phyloP scores from a whole-genome alignment of 2,329 filamentous ascomycete genomes.

The Penicillium olsonii region DNA sequence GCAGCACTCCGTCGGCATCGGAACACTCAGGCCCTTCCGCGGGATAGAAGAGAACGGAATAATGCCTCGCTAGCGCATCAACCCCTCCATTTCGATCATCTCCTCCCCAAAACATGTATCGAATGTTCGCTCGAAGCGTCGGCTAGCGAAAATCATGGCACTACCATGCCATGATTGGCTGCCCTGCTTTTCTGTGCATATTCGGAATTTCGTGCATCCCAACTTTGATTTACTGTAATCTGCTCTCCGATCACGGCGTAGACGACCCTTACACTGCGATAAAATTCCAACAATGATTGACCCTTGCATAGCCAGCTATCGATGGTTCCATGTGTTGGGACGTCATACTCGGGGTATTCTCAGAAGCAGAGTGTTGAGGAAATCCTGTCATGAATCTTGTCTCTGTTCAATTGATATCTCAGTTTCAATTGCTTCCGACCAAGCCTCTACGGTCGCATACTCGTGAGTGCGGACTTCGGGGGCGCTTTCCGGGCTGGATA shows the following conservation, averaged over 20 bases:
- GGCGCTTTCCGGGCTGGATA: too few species aligned
- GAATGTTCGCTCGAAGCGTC: conserved; percentile 6
- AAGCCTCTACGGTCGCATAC: too few species aligned
- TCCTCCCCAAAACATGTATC: conserved; percentile 7
- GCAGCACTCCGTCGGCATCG: conserved; percentile 4
- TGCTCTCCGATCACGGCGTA: not conserved
- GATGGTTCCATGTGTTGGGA: too few species aligned
- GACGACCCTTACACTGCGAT: not conserved
- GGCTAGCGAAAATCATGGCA: not conserved
- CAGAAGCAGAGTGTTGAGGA: too few species aligned
- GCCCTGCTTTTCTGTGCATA: conserved; percentile 3
- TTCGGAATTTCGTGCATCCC: conserved; percentile 1
- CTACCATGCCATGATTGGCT: conserved; percentile 1
- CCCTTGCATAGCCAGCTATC: not conserved
- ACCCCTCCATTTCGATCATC: not conserved
- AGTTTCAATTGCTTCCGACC: too few species aligned
- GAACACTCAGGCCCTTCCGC: not conserved
- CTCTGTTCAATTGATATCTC: too few species aligned
- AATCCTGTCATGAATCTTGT: too few species aligned
- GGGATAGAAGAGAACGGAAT: not conserved
- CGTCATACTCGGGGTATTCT: too few species aligned
- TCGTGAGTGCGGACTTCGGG: too few species aligned
- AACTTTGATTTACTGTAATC: conserved; percentile 3
- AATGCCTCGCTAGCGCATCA: not conserved
- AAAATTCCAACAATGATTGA: not conserved